Evolutionary conservation across 768 basidiomycete species (phyloP), one percentile per base, ranked within the genome.

Genomic region (Naematelia encephala): DNA sequence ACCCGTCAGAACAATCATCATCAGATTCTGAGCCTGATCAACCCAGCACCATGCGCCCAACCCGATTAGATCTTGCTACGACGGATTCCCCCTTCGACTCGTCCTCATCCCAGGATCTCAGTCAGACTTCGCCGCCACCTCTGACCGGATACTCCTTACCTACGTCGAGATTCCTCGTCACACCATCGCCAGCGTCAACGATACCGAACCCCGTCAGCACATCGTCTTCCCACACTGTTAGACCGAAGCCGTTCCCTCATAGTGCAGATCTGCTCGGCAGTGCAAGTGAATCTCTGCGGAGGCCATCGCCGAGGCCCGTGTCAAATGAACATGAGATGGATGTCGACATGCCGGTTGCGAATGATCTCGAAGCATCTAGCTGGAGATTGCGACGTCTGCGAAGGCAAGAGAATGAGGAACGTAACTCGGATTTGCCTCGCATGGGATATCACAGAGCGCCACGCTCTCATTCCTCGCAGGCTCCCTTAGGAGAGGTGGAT

Each of bases 221-320:
- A 16, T 34, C 51, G 12, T 12, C 22, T 13, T 49, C 47, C 11
- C 12, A 12, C 22, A 12, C 47, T 11, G 12, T 12, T 10, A 26
- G 34, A 5, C 19, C 28, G 3, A 55, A 44, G 43, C 39, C 54
- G 3, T 55, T 56, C 29, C 45, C 56, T 11, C 56, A 58, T 21
- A 34, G n/a, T 5, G 56, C 48, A 23, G 55, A 56, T 29, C 29
- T 56, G 25, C 47, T 56, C 10, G 55, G 55, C 14, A 25, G 46
- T 49, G 22, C 55, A n/a, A 16, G 16, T 12, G 45, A 47, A 47
- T 11, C 27, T 23, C 13, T 19, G 52, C n/a, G 10, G 10, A 42
- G 5, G 30, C 16, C 12, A 12, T 29, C 25, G 23, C 16, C 52
- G 14, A 4, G 52, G 10, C 14, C 14, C 16, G 11, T 21, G 30